Evolutionary conservation across 495 filamentous ascomycete species (phyloP).

Genomic region (Talaromyces adpressus): DNA sequence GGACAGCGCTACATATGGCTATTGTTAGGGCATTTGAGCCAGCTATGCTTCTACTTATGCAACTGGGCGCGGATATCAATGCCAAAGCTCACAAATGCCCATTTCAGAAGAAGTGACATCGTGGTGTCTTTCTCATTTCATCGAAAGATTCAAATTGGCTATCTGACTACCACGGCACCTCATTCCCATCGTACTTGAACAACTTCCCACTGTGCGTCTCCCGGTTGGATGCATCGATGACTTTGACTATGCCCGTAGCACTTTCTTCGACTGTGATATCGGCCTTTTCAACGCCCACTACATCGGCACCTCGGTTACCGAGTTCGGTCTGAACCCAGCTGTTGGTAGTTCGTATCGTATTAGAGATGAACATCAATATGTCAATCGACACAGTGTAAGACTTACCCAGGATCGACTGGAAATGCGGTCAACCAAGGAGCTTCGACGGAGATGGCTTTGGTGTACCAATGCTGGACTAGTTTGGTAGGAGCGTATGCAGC

Average conservation of each 20-base stretch:
- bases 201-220: slow-evolving; percentile 33
- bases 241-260: slow-evolving; percentile 25
- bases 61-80: slow-evolving; percentile 1
- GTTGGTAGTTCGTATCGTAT: slow-evolving; percentile 12
- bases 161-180: slow-evolving; percentile 13
- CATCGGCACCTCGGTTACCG: slow-evolving; percentile 31
- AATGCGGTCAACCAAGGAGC: slow-evolving; percentile 30
- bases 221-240: slow-evolving; percentile 27
- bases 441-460: slow-evolving; percentile 28
- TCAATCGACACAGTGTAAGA: not conserved
- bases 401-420: slow-evolving; percentile 20
- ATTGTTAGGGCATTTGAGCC: not conserved
- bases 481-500: slow-evolving; percentile 35
- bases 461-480: slow-evolving; percentile 30
- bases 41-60: not conserved
- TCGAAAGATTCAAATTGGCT: not conserved
- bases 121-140: no score
- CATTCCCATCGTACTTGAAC: slow-evolving; percentile 15
- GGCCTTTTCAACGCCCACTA: slow-evolving; percentile 28
- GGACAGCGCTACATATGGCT: slow-evolving; percentile 1
- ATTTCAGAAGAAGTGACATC: not conserved
- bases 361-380: slow-evolving; percentile 3
- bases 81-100: slow-evolving; percentile 3
- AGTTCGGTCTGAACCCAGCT: slow-evolving; percentile 41
- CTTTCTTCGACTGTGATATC: slow-evolving; percentile 25